Evolutionary conservation across 257 asterid genomes (phyloP).

Genomic region (Forsythia viridissima): DNA sequence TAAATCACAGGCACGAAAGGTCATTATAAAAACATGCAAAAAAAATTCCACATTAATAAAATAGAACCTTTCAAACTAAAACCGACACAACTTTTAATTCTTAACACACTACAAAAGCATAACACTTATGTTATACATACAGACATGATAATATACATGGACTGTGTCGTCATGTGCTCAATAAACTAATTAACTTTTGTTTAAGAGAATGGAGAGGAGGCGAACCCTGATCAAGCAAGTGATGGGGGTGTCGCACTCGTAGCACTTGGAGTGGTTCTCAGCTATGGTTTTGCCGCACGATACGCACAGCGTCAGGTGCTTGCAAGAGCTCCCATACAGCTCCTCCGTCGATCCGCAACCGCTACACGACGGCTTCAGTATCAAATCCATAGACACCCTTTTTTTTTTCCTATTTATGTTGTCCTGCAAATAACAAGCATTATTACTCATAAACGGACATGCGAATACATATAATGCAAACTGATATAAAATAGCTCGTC

Average conservation of each 20-base stretch:
- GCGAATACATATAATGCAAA: too few relatives aligned
- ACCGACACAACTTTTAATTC: background rate
- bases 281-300: constrained; percentile 87
- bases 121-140: too few relatives aligned
- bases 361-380: constrained; percentile 77
- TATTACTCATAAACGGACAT: background rate
- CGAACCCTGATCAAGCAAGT: constrained; percentile 78
- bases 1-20: background rate
- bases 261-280: constrained; percentile 61
- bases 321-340: constrained; percentile 86
- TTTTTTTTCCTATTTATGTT: constrained; percentile 12
- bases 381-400: constrained; percentile 71
- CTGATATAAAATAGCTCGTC: too few relatives aligned
- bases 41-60: background rate
- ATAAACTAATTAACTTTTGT: background rate
- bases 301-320: constrained; percentile 83
- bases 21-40: background rate
- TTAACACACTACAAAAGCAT: too few relatives aligned
- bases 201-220: background rate
- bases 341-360: constrained; percentile 82
- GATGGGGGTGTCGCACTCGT: constrained; percentile 76
- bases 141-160: background rate
- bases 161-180: background rate
- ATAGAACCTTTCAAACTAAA: background rate
- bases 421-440: background rate